phyloP scores from a whole-genome alignment of 768 basidiomycete species.

The Leccinum arenicola region DNA sequence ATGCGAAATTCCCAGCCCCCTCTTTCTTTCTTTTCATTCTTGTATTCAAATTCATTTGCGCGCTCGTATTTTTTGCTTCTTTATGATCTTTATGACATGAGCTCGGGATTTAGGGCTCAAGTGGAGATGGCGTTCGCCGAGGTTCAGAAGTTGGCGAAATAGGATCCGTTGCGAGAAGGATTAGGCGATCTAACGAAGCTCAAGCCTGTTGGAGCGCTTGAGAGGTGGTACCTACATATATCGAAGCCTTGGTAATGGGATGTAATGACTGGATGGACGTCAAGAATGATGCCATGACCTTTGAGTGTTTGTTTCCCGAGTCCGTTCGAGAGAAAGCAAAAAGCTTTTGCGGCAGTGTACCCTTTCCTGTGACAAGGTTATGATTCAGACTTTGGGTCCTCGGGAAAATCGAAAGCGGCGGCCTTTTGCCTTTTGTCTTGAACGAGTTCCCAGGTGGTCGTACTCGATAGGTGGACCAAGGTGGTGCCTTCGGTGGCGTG shows the following conservation, averaged over 20 bases:
- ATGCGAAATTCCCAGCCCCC: background rate
- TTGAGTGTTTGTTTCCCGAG: conserved; percentile 66
- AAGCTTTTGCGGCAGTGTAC: conserved; percentile 75
- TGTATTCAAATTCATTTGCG: background rate
- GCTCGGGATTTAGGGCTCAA: conserved; percentile 35
- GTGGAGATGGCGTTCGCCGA: conserved; percentile 46
- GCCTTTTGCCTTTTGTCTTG: conserved; percentile 77
- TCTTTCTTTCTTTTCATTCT: background rate
- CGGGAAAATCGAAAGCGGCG: conserved; percentile 75
- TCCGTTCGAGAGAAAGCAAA: conserved; percentile 78
- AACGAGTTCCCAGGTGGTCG: conserved; percentile 70
- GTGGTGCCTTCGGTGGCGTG: conserved; percentile 66
- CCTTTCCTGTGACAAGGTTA: conserved; percentile 49
- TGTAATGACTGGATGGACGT: conserved; percentile 15
- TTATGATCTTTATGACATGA: conserved; percentile 17
- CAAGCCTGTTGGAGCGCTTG: conserved; percentile 25
- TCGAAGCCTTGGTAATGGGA: conserved; percentile 34
- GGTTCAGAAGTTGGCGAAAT: conserved; percentile 24
- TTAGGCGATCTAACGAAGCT: conserved; percentile 19
- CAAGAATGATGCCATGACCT: conserved; percentile 48
- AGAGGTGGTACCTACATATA: conserved; percentile 39
- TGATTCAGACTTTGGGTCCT: conserved; percentile 66
- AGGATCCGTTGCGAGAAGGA: conserved; percentile 2
- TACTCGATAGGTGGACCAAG: conserved; percentile 74
- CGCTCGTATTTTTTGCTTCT: background rate